phyloP scores from a whole-genome alignment of 2,329 filamentous ascomycete genomes.

The Stachybotrys chartarum region DNA sequence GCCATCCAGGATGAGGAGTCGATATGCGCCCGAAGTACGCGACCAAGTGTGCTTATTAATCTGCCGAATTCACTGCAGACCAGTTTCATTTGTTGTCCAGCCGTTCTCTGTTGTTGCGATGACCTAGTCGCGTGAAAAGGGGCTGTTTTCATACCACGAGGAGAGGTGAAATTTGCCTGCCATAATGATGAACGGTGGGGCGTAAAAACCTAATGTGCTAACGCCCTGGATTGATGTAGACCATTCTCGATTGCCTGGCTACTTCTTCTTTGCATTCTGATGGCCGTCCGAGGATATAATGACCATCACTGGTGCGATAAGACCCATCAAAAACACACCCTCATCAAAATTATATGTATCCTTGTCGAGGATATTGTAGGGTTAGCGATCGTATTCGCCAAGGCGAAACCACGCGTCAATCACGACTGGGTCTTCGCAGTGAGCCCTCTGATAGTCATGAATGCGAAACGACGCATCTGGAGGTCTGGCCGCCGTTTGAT shows the following conservation, averaged over 20 bases:
- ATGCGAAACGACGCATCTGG: background rate
- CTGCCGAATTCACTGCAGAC: background rate
- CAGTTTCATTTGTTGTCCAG: background rate
- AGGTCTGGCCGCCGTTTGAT: background rate
- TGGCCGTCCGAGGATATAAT: constrained; percentile 14
- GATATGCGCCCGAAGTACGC: background rate
- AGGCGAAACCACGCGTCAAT: background rate
- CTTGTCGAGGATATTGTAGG: constrained; percentile 5
- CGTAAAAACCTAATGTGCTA: background rate
- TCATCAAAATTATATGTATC: constrained; percentile 19
- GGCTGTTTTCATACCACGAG: background rate
- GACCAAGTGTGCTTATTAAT: background rate
- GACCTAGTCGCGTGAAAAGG: background rate
- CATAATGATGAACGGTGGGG: background rate
- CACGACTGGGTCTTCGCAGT: background rate
- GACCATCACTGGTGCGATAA: constrained; percentile 16
- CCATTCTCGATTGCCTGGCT: constrained; percentile 20
- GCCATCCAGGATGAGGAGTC: background rate
- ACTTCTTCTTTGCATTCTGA: constrained; percentile 9
- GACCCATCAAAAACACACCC: constrained; percentile 22
- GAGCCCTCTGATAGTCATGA: background rate
- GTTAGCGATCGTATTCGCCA: background rate
- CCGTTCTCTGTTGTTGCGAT: background rate
- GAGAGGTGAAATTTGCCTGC: background rate
- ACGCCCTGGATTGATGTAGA: constrained; percentile 11